Percentiles rank a stretch among this genome's conserved stretches.
These are phyloP conservation scores for Lagerstroemia speciosa DNA, from an alignment of 345 rosid species.

Conservation along the genomic window DNA sequence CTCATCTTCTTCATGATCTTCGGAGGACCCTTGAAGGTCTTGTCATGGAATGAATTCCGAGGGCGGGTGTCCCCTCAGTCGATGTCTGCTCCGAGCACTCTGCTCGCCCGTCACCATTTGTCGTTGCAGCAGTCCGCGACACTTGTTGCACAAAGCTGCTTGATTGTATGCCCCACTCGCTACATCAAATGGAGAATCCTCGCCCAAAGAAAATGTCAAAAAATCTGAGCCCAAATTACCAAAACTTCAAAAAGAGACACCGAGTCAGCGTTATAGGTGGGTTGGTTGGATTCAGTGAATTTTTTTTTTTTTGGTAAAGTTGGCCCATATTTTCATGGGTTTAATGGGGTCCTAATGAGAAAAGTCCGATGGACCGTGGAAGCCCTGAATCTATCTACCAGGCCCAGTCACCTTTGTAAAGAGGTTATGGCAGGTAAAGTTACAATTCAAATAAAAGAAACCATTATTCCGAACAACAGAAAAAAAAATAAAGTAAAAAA, in stretches of 20 bases:
- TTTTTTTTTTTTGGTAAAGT: too few relatives aligned
- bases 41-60: constrained; percentile 81
- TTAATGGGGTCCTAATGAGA: too few relatives aligned
- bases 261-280: neutral
- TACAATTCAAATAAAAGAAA: too few relatives aligned
- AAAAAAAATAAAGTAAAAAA: too few relatives aligned
- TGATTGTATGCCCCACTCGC: constrained; percentile 72
- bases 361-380: too few relatives aligned
- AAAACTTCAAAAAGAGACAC: neutral
- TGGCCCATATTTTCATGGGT: too few relatives aligned
- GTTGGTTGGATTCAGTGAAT: too few relatives aligned
- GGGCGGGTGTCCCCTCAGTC: constrained; percentile 47
- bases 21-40: constrained; percentile 17
- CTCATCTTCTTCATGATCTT: constrained; percentile 22
- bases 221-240: neutral
- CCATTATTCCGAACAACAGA: too few relatives aligned
- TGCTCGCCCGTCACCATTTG: constrained; percentile 44
- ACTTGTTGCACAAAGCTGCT: constrained; percentile 26
- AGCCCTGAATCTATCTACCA: too few relatives aligned
- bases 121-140: neutral
- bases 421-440: too few relatives aligned
- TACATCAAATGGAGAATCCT: too few relatives aligned
- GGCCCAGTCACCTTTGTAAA: too few relatives aligned
- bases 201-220: neutral
- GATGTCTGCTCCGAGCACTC: constrained; percentile 87